Conservation (phyloP, 2,329 filamentous ascomycete genomes). For the Verticillium nonalfalfae region DNA sequence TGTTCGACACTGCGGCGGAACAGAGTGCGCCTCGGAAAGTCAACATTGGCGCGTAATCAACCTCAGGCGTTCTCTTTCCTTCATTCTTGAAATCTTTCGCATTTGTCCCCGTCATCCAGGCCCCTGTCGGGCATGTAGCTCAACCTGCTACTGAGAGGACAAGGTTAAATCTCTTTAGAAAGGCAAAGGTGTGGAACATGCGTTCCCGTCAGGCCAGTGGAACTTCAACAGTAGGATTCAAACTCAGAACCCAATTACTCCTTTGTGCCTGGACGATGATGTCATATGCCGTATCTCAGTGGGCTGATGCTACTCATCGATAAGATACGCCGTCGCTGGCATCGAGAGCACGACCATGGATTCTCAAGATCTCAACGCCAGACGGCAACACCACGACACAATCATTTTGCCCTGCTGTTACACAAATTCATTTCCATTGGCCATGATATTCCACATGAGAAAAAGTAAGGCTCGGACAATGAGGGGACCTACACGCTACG, state of each 20-base stretch:
- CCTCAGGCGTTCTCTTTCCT: background rate
- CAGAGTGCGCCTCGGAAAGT: background rate
- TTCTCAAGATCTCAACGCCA: no score
- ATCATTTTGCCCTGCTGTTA: no score
- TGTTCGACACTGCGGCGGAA: background rate
- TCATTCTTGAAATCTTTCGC: background rate
- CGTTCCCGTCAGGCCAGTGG: background rate
- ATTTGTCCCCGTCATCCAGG: background rate
- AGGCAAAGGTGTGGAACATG: background rate
- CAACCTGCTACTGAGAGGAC: background rate
- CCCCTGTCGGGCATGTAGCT: background rate
- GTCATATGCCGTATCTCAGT: background rate
- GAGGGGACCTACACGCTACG: no score
- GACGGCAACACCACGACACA: no score
- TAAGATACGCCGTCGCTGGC: no score
- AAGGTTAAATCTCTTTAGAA: background rate
- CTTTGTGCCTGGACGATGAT: background rate
- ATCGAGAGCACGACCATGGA: no score
- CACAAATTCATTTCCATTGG: no score
- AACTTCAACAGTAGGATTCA: background rate
- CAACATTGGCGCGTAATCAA: background rate
- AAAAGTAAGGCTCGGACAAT: no score
- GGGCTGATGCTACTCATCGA: no score
- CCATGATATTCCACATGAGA: no score
- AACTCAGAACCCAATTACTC: background rate